A percentile compares a stretch with the other conserved stretches of the same genome.
Conservation (phyloP, 2,329 filamentous ascomycete genomes). For the Neurospora sp. region DNA sequence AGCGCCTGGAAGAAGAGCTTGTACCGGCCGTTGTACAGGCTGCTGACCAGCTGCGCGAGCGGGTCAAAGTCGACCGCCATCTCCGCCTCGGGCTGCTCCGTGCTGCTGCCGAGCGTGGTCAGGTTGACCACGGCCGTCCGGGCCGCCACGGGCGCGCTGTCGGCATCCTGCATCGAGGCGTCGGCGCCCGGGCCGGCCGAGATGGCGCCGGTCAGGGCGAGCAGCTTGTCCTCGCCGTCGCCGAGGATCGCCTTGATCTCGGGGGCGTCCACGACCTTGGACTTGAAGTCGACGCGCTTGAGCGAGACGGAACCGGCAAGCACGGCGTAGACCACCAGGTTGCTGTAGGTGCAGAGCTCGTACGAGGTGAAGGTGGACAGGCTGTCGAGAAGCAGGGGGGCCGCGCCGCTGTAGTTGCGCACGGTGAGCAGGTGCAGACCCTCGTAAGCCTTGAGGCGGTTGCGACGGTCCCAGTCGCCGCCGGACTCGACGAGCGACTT, state of each 20-base stretch:
- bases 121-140: constrained; percentile 73
- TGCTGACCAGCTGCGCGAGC: constrained; percentile 78
- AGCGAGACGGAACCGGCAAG: constrained; percentile 89
- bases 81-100: constrained; percentile 68
- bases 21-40: constrained; percentile 90
- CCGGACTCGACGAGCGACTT: constrained; percentile 86
- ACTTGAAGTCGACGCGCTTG: constrained; percentile 97
- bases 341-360: constrained; percentile 94
- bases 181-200: constrained; percentile 76
- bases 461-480: constrained; percentile 96
- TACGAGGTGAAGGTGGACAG: constrained; percentile 98
- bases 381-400: constrained; percentile 89
- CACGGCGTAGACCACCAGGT: constrained; percentile 89
- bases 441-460: constrained; percentile 97
- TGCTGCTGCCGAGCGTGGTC: constrained; percentile 64
- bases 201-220: constrained; percentile 69
- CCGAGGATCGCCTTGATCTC: constrained; percentile 97
- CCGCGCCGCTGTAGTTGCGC: constrained; percentile 80
- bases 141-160: constrained; percentile 40
- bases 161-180: constrained; percentile 61
- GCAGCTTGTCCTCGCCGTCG: constrained; percentile 76
- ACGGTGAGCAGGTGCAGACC: constrained; percentile 87
- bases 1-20: constrained; percentile 87
- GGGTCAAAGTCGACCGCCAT: constrained; percentile 80
- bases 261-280: constrained; percentile 94